Evolutionary conservation across 1,139 yeast species (phyloP).

Genomic region (Maudiozyma humilis): DNA sequence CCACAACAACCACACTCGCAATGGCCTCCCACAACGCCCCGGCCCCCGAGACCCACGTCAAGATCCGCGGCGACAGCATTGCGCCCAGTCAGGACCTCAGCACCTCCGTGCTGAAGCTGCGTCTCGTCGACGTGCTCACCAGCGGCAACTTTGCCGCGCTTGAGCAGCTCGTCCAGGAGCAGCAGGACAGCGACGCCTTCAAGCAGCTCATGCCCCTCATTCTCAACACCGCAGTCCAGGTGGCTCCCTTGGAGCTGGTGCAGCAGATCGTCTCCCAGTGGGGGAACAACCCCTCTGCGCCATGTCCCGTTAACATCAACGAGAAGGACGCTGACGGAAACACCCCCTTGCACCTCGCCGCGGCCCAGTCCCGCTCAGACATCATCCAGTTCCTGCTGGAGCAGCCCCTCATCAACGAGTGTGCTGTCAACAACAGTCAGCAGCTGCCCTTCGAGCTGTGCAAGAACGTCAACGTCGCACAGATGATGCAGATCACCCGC

Average conservation of each 20-base stretch:
- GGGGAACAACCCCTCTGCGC: conserved; percentile 9
- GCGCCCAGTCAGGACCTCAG: conserved; percentile 31
- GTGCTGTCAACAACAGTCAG: conserved; percentile 59
- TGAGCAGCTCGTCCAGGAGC: conserved; percentile 20
- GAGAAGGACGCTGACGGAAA: conserved; percentile 74
- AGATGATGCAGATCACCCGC: conserved; percentile 70
- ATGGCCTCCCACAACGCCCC: background rate
- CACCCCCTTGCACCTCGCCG: conserved; percentile 88
- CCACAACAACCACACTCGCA: too few species aligned
- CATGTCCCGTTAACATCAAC: conserved; percentile 48
- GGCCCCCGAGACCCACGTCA: background rate
- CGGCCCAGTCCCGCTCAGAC: conserved; percentile 63
- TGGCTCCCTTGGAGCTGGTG: conserved; percentile 55
- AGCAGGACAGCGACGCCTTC: conserved; percentile 27
- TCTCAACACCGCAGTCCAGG: conserved; percentile 82
- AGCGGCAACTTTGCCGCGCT: conserved; percentile 18
- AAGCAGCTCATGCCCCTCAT: conserved; percentile 33
- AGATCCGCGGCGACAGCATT: conserved; percentile 7
- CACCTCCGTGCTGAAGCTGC: conserved; percentile 38
- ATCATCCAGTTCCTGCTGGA: conserved; percentile 60
- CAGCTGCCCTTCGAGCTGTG: conserved; percentile 81
- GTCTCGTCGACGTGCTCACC: conserved; percentile 9
- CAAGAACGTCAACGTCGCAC: conserved; percentile 55
- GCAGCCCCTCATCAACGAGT: conserved; percentile 64
- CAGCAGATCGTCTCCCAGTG: conserved; percentile 30